Conservation (phyloP, 2,329 filamentous ascomycete genomes). For the Periconia macrospinosa region DNA sequence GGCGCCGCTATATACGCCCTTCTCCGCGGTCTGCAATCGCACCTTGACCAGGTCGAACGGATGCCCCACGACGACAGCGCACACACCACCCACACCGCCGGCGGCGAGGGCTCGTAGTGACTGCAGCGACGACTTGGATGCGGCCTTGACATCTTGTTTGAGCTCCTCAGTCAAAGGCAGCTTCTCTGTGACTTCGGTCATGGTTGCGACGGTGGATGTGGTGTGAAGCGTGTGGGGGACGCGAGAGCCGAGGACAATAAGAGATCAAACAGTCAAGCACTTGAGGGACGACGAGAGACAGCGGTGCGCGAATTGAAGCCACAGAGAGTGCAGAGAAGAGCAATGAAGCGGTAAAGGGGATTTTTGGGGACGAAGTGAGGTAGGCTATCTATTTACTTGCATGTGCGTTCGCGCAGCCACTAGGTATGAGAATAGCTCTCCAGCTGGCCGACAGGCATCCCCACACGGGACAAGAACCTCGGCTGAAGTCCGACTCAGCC, state of each 20-base stretch:
- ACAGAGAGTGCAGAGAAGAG: not conserved
- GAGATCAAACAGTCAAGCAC: too few species aligned
- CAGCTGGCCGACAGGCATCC: not conserved
- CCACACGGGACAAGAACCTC: not conserved
- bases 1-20: conserved; percentile 85
- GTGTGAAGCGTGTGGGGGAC: not conserved
- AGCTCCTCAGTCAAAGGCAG: conserved; percentile 48
- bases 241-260: not conserved
- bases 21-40: conserved; percentile 91
- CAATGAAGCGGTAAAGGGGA: not conserved
- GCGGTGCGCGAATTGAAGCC: not conserved
- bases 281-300: not conserved
- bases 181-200: conserved; percentile 20
- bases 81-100: conserved; percentile 90
- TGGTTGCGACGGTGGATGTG: not conserved
- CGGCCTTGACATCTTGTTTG: conserved; percentile 55
- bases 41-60: conserved; percentile 99
- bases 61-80: conserved; percentile 89
- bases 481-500: not conserved
- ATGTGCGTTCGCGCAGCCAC: not conserved
- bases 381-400: not conserved
- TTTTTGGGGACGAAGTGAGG: not conserved
- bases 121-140: conserved; percentile 58
- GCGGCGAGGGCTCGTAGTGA: conserved; percentile 81
- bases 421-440: not conserved